Percentiles rank a stretch among this genome's conserved stretches.
phyloP scores from a whole-genome alignment of 2,329 filamentous ascomycete species.

The Arthrobotrys entomopaga region DNA sequence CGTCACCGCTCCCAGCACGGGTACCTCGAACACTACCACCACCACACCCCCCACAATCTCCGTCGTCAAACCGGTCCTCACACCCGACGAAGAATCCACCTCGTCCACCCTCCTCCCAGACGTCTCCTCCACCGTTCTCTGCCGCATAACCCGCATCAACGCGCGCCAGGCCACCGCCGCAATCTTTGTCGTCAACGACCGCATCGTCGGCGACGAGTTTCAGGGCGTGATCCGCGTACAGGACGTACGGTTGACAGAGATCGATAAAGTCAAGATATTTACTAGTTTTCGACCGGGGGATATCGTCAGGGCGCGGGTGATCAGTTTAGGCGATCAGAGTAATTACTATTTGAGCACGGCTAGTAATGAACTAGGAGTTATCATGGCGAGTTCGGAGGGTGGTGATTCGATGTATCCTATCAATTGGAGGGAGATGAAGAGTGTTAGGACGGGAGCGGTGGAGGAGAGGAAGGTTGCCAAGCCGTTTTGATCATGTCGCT shows the following conservation, averaged over 20 bases:
- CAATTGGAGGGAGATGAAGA: conserved; percentile 93
- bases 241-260: conserved; percentile 93
- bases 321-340: conserved; percentile 85
- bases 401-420: conserved; percentile 92
- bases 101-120: conserved; percentile 81
- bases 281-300: conserved; percentile 94
- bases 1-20: conserved; percentile 65
- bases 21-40: conserved; percentile 59
- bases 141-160: conserved; percentile 84
- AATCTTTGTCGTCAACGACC: conserved; percentile 82
- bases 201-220: conserved; percentile 80
- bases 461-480: conserved; percentile 94
- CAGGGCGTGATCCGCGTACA: conserved; percentile 86
- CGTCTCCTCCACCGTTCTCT: conserved; percentile 82
- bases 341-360: conserved; percentile 96
- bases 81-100: conserved; percentile 59
- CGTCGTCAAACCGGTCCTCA: conserved; percentile 70
- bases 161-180: conserved; percentile 85
- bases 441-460: conserved; percentile 78
- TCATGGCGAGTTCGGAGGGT: conserved; percentile 80
- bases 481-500: conserved; percentile 65
- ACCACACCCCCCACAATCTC: conserved; percentile 59
- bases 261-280: conserved; percentile 90
- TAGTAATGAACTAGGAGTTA: conserved; percentile 88
- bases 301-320: conserved; percentile 85